Evolutionary conservation across 176 grass and related monocot species (phyloP).

Genomic region (Aegilops longissima): DNA sequence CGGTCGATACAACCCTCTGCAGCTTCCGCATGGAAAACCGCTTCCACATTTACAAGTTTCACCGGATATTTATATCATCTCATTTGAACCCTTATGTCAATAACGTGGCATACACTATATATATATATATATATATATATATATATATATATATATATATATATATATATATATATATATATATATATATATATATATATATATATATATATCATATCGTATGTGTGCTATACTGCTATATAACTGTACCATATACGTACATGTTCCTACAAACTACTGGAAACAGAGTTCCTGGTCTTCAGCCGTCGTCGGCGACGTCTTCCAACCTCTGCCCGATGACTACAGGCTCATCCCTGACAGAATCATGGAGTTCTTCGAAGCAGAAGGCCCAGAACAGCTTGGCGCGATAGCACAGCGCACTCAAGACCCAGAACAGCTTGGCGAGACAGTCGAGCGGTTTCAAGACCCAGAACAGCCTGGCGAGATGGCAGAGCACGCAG

Average conservation of each 20-base stretch:
- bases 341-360: conserved; percentile 49
- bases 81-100: neutral
- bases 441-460: too few species aligned
- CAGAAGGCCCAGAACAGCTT: too few species aligned
- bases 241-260: neutral
- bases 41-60: neutral
- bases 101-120: neutral
- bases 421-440: too few species aligned
- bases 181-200: too few species aligned
- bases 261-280: neutral
- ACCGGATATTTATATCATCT: neutral
- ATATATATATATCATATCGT: too few species aligned
- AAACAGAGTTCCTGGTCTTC: neutral
- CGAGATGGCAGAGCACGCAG: too few species aligned
- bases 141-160: too few species aligned
- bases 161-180: too few species aligned
- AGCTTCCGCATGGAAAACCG: neutral
- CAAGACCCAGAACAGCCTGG: too few species aligned
- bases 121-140: too few species aligned
- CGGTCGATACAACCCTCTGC: neutral
- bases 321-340: conserved; percentile 48
- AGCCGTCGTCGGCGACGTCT: conserved; percentile 29
- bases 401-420: too few species aligned
- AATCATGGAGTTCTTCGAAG: conserved; percentile 14
- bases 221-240: too few species aligned